Evolutionary conservation across 352 stramenopile genomes (phyloP), one percentile per base, ranked within the genome.

Genomic region (Globisporangium emineosum): DNA sequence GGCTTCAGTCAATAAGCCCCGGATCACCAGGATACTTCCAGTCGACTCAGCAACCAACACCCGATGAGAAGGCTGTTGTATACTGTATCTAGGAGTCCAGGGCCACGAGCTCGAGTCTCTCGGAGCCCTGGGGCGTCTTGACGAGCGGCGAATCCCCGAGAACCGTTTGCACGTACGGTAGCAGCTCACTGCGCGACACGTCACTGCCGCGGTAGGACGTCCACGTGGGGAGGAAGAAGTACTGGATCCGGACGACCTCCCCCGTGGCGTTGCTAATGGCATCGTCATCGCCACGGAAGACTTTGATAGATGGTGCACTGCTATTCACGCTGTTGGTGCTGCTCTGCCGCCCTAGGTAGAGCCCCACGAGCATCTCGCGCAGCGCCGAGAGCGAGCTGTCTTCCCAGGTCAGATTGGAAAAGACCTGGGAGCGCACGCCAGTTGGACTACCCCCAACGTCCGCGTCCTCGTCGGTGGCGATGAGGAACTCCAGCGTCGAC

Each of bases 401-500:
- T 21, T 60, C 54, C 2, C n/a, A n/a, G 12, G 37, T 30, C 10
- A 60, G 54, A 13, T 50, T 37, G 9, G 33, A 21, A 23, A 60
- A 33, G 17, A 15, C n/a, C 30, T 30, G 54, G n/a, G 32, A 50
- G 1, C 30, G n/a, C 13, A 12, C 13, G n/a, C 23, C n/a, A 32
- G 50, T 40, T 21, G 12, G 19, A 5, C 4, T 23, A 3, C 4
- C 50, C 0, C 17, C 50, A 32, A 1, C 17, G 17, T 35, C 21
- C 17, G 13, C 17, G n/a, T n/a, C 25, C 2, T 29, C 29, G 3
- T 60, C 54, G 1, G 21, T 37, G 7, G 43, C 60, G 21, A 66
- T 7, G 13, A 50, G 60, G 52, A 66, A 60, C 17, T 23, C 32
- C 23, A 66, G 52, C 9, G 60, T 60, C 23, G 60, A 19, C 17